Conservation (phyloP, 139 green algal genomes). For the Chlamydomonas asymmetrica region DNA sequence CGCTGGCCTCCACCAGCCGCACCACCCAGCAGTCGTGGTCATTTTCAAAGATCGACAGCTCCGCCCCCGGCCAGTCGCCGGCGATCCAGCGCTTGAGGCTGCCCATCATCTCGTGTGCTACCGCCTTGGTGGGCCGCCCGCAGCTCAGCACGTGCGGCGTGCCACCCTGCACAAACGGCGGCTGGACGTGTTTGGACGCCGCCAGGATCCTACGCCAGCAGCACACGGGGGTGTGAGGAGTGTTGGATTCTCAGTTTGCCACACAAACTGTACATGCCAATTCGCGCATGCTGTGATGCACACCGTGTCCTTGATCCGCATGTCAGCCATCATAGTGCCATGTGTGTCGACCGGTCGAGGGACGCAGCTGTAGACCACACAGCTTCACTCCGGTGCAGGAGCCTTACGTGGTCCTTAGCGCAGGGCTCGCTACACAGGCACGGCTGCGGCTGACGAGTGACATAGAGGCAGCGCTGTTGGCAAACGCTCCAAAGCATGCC, state of each 20-base stretch:
- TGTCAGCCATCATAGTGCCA: too few species aligned
- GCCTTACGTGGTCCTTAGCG: too few species aligned
- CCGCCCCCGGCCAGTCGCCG: slow-evolving; percentile 49
- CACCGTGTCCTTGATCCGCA: too few species aligned
- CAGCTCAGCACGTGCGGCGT: slow-evolving; percentile 33
- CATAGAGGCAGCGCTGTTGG: too few species aligned
- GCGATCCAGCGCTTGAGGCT: slow-evolving; percentile 37
- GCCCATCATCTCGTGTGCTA: slow-evolving; percentile 39
- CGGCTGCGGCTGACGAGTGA: too few species aligned
- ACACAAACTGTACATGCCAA: background rate
- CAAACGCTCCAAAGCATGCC: background rate
- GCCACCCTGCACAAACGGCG: slow-evolving; percentile 26
- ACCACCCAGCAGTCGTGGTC: slow-evolving; percentile 63
- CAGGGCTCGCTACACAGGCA: too few species aligned
- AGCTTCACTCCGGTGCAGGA: too few species aligned
- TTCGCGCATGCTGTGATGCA: too few species aligned
- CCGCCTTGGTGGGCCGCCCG: slow-evolving; percentile 32
- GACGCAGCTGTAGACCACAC: too few species aligned
- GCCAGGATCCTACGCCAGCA: background rate
- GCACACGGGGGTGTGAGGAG: background rate
- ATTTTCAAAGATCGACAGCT: slow-evolving; percentile 56
- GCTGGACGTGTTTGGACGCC: background rate
- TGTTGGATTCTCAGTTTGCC: background rate
- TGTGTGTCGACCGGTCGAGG: too few species aligned
- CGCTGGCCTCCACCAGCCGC: slow-evolving; percentile 7